Evolutionary conservation across 78 protist species (phyloP).

Genomic region (Polysphondylium violaceum): DNA sequence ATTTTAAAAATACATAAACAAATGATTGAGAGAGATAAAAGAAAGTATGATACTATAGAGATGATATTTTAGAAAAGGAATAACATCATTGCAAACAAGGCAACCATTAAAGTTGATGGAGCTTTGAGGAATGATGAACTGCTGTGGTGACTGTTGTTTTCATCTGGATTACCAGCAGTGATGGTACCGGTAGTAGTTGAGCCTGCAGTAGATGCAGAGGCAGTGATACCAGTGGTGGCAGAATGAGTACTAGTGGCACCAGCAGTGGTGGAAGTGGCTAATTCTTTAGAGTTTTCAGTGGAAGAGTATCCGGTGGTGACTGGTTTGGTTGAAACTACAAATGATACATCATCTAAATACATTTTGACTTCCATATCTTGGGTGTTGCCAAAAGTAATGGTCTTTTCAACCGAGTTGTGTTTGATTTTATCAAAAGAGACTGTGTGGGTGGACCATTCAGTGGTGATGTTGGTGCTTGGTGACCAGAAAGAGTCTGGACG

Average conservation of each 20-base stretch:
- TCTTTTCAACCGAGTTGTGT: slow-evolving; percentile 18
- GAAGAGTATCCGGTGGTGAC: not conserved
- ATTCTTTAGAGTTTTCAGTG: not conserved
- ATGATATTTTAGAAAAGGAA: too few relatives aligned
- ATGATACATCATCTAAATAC: slow-evolving; percentile 17
- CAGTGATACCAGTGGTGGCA: not conserved
- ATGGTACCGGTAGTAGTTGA: not conserved
- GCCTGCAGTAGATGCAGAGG: not conserved
- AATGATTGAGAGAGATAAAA: too few relatives aligned
- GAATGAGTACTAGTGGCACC: not conserved
- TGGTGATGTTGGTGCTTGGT: slow-evolving; percentile 12
- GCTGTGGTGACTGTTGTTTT: too few relatives aligned
- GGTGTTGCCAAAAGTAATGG: slow-evolving; percentile 32
- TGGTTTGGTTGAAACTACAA: not conserved
- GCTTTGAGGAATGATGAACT: too few relatives aligned
- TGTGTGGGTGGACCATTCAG: slow-evolving; percentile 17
- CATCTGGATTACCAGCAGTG: not conserved
- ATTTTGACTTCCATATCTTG: not conserved
- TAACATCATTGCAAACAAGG: too few relatives aligned
- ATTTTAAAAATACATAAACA: not conserved
- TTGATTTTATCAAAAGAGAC: not conserved
- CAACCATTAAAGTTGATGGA: too few relatives aligned
- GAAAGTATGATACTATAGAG: too few relatives aligned
- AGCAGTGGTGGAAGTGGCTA: not conserved
- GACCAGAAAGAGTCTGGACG: slow-evolving; percentile 11